Evolutionary conservation across 148 eudicot genomes (phyloP), one percentile per base, ranked within the genome.

Genomic region (Hydrangea macrophylla): DNA sequence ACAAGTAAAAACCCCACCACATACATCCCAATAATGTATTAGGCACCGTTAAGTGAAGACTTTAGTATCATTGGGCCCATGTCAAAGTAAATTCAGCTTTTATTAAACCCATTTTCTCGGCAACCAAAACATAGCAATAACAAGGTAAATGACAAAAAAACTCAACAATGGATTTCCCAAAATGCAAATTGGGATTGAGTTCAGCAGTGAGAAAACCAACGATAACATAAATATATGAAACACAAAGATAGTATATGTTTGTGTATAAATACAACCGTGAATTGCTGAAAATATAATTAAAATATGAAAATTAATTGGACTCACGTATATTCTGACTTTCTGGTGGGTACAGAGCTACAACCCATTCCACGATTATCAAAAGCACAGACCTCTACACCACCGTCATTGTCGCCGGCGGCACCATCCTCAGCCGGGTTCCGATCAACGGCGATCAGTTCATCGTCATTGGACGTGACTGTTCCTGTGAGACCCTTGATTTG

Each of bases 351-450:
- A 24, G 92, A 86, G 85, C 98, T 94, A 42, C 79, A 88, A 68
- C 97, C 98, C 79, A 88, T 68, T 55, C 98, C 98, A 12, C 98
- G 92, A 75, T 94, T 94, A 87, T 94, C 98, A 65, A 94, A 85
- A 23, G 93, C 96, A 58, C 97, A 89, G 26, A 87, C 89, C 75
- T 92, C 92, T 27, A 90, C 69, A 54, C 83, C 83, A 6, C 60
- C 51, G 25, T 24, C 73, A 68, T 73, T 56, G 30, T 31, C 24
- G 37, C 40, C 67, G 39, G 33, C 80, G 40, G 62, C 65, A 2
- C 54, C 72, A 36, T 51, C 69, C 4, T 35, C 68, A 40, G 17
- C 77, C 20, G 67, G 63, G 69, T 65, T 78, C 55, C 30, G 78
- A 82, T 74, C 85, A 30, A 51, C 75, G 26, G 58, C 81, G 73